Evolutionary conservation across 108 stramenopile genomes (phyloP).

Genomic region (Bacterosira constricta): DNA sequence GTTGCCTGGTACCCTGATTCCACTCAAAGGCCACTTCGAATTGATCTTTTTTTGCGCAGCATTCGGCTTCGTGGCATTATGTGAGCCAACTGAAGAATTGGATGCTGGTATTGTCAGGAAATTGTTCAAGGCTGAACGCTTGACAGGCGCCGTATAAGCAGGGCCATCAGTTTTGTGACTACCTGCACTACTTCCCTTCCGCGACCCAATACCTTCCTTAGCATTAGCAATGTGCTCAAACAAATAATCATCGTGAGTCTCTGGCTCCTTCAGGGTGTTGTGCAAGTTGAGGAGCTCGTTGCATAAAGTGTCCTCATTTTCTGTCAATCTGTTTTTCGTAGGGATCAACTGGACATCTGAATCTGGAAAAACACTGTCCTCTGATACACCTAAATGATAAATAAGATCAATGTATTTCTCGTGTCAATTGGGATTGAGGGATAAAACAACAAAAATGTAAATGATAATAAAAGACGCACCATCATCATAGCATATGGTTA

Average conservation of each 20-base stretch:
- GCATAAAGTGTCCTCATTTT: neutral
- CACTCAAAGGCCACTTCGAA: neutral
- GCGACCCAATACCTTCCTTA: neutral
- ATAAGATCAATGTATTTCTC: neutral
- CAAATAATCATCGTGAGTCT: neutral
- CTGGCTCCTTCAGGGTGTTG: neutral
- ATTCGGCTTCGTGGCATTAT: neutral
- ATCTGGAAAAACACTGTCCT: neutral
- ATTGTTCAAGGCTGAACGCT: neutral
- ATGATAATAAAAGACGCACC: neutral
- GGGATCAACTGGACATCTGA: neutral
- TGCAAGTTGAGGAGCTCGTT: neutral
- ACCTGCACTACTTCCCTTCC: neutral
- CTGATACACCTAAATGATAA: neutral
- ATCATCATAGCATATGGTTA: neutral
- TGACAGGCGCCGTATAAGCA: neutral
- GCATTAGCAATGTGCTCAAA: neutral
- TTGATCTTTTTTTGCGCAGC: neutral
- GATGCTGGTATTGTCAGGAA: neutral
- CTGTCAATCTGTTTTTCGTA: neutral
- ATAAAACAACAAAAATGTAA: neutral
- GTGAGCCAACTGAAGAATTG: neutral
- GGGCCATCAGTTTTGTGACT: neutral
- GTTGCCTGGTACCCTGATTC: constrained; percentile 1
- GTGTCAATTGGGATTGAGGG: neutral